Base-by-base conservation (phyloP, 148 eudicot genomes). In the Hydrangea macrophylla region DNA sequence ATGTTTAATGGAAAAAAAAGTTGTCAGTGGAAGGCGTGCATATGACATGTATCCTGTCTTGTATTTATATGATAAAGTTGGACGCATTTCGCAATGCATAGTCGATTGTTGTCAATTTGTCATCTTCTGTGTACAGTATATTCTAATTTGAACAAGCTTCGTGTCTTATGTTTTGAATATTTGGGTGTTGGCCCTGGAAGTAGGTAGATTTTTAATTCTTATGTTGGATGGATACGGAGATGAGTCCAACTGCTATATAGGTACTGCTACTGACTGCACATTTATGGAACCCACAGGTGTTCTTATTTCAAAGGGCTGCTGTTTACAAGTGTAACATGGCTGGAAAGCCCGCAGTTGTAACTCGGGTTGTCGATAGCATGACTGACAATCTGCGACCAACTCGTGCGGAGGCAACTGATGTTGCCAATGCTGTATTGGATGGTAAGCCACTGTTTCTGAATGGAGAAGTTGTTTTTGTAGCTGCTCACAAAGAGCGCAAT, bases 351-450 rank as follows among this genome's bases (percentile, higher is more conserved):
- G 96, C 98, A 9, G 96, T 93, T 35, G 81, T 93, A 67, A 93
- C 98, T 50, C 98, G 96, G 70, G 98, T 93, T 66, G 98, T 93
- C 28, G 98, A 93, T 85, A 93, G 96, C 72, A 93, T 93, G 98
- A 93, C 98, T 60, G 86, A 85, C 75, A 93, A 93, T 80, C 90
- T 90, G 57, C 81, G 96, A 36, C 96, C 96, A 33, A 87, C 96
- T 59, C 96, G 96, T 69, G 96, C 96, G 25, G 96, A 90, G 77
- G 96, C 96, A 37, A 90, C 96, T 39, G 96, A 90, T 80, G 96
- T 90, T 63, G 96, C 96, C 58, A 90, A 90, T 75, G 96, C 92
- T 71, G 88, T 90, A 50, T 70, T 90, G 60, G 96, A 90, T 68
- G 92, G 89, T 88, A 40, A 75, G 79, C 40, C 36, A 30, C 56